These are phyloP conservation scores for Pseudoturritis turrita DNA, from an alignment of 345 rosid genomes.

Conservation along the genomic window DNA sequence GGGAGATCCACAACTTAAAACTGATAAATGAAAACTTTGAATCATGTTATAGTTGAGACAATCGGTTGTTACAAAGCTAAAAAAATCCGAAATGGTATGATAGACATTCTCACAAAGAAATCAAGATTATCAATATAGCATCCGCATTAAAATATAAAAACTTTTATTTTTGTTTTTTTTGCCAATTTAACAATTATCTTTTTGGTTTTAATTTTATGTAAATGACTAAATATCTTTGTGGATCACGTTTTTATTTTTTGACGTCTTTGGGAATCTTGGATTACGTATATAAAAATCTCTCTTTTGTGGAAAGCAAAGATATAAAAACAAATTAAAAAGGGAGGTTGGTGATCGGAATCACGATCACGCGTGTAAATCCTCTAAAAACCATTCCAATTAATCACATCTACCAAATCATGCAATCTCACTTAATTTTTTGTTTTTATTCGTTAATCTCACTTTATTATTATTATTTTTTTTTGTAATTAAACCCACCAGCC, in stretches of 20 bases:
- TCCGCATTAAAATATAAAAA: too few species aligned
- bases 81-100: too few species aligned
- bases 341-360: conserved; percentile 23
- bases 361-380: conserved; percentile 14
- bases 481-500: too few species aligned
- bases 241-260: neutral
- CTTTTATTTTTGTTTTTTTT: neutral
- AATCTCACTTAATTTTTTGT: conserved; percentile 11
- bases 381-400: neutral
- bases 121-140: too few species aligned
- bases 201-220: neutral
- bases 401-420: too few species aligned
- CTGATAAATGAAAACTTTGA: too few species aligned
- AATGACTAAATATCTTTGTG: neutral
- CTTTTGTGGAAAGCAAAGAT: neutral
- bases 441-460: conserved; percentile 5
- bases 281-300: neutral
- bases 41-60: too few species aligned
- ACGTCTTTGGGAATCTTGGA: neutral
- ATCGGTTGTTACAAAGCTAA: too few species aligned
- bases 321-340: neutral
- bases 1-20: too few species aligned
- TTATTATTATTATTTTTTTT: too few species aligned
- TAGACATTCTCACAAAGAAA: too few species aligned
- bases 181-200: neutral